These are phyloP conservation scores for Trichoderma simmonsii DNA, from an alignment of 2,329 filamentous ascomycete genomes.

Conservation along the genomic window DNA sequence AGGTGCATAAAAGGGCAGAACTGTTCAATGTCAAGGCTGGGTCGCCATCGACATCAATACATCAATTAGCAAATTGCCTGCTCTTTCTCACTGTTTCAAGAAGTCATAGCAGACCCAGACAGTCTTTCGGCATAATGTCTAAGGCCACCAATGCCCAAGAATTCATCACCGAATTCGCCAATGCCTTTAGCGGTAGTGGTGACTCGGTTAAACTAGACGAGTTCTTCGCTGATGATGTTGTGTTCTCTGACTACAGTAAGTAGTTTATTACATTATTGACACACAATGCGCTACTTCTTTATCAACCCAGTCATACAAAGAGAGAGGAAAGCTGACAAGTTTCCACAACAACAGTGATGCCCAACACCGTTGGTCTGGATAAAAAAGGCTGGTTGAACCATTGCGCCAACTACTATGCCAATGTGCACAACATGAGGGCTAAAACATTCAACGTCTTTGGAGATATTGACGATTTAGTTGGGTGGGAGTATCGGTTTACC, in stretches of 20 bases:
- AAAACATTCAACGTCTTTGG: slow-evolving; percentile 6
- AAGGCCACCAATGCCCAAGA: slow-evolving; percentile 3
- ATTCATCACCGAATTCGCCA: neutral
- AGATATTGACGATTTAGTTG: neutral
- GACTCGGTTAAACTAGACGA: neutral
- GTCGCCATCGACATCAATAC: neutral
- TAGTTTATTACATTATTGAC: neutral
- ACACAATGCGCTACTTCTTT: neutral
- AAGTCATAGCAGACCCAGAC: neutral
- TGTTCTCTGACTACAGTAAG: slow-evolving; percentile 4
- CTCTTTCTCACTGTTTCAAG: neutral
- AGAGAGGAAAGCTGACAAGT: neutral
- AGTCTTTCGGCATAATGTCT: neutral
- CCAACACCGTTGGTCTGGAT: neutral
- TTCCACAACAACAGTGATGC: neutral
- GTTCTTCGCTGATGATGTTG: neutral
- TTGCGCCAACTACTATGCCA: slow-evolving; percentile 1
- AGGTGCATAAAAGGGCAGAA: neutral
- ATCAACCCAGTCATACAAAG: neutral
- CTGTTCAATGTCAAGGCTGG: neutral
- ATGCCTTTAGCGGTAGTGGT: neutral
- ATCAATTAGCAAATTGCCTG: neutral
- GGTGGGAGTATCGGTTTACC: slow-evolving; percentile 3
- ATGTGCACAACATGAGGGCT: neutral
- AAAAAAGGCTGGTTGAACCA: neutral